Evolutionary conservation across 2,329 filamentous ascomycete genomes (phyloP).

Genomic region (Fusarium sp.): DNA sequence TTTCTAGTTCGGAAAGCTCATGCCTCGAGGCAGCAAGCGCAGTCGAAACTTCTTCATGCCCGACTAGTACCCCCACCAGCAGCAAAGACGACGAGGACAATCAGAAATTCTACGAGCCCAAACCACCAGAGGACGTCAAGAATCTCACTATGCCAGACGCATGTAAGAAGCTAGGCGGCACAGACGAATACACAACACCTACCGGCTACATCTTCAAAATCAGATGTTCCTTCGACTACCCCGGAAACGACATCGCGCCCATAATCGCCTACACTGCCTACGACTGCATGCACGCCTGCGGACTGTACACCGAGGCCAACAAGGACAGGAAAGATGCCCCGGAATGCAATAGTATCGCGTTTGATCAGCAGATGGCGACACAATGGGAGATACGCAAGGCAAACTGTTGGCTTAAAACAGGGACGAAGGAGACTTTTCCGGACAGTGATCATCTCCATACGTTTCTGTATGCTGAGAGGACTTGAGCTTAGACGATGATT

Average conservation of each 20-base stretch:
- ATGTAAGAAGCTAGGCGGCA: not conserved
- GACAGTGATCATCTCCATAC: conserved; percentile 1
- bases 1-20: too few species aligned
- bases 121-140: not conserved
- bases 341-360: conserved; percentile 11
- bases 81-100: not conserved
- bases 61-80: not conserved
- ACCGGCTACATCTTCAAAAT: conserved; percentile 11
- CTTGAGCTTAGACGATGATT: not conserved
- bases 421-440: not conserved
- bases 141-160: conserved; percentile 11
- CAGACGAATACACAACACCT: not conserved
- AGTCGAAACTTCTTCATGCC: not conserved
- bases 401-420: conserved; percentile 22
- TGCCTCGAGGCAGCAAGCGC: not conserved
- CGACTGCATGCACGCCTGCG: conserved; percentile 23
- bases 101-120: conserved; percentile 1
- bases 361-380: conserved; percentile 11
- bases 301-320: not conserved
- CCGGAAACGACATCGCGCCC: conserved; percentile 8
- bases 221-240: conserved; percentile 9
- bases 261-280: conserved; percentile 15
- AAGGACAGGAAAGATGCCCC: not conserved
- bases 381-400: not conserved
- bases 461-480: conserved; percentile 18